Evolutionary conservation across 75 land plant genomes (phyloP), one percentile per base, ranked within the genome.

Genomic region (Isoetes taiwanensis): DNA sequence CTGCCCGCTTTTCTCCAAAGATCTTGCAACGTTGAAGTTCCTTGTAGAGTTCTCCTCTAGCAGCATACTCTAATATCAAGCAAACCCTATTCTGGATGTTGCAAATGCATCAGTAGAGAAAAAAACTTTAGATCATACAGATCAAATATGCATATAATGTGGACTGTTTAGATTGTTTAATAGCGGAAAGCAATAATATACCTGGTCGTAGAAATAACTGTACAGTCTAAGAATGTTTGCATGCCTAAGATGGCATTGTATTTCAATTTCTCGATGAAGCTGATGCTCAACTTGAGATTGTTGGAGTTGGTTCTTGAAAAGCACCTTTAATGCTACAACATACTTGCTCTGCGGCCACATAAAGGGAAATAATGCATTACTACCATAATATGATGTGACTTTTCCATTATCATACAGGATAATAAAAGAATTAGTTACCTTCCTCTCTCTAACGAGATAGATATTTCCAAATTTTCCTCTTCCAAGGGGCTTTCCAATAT

Each of bases 401-500:
- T n/a, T n/a, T n/a, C n/a, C n/a, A n/a, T n/a, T n/a, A n/a, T n/a
- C n/a, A n/a, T n/a, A 34, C 40, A 21, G n/a, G 14, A 19, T 26
- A 29, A 43, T 1, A 19, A 30, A 62, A 4, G 8, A 2, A 56
- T 26, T 26, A 28, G 59, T 34, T 3, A 86, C 91, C 78, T 54
- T 74, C 62, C 81, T 88, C 59, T 88, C 95, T 43, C 95, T 76
- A 5, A 89, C 95, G 41, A 88, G 66, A 59, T 88, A 88, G 6
- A 88, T 89, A 41, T 81, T 86, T 8, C 90, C 95, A 65, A 84
- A 88, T 66, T 84, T 88, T 16, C 95, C 95, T 59, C 85, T 57
- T 14, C 95, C 95, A 16, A 84, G 73, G 23, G 95, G 95, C 78
- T 76, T 88, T 17, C 95, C 95, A 19, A 88, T 72, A 26, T 88